These are phyloP conservation scores for Hypsizygus marmoreus DNA, from an alignment of 768 basidiomycete genomes.

Conservation along the genomic window DNA sequence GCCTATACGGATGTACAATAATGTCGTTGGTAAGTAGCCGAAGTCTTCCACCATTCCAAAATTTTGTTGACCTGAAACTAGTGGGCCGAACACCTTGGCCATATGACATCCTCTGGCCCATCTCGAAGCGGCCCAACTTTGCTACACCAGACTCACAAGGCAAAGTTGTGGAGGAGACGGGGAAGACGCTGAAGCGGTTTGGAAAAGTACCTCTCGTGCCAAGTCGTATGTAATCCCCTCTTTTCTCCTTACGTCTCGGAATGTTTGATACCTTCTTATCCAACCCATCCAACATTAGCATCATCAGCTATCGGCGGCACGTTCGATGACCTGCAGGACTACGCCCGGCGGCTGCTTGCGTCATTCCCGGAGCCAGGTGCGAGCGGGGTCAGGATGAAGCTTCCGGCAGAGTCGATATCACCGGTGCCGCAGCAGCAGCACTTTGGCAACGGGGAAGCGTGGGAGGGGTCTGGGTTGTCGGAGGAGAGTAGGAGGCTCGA, in stretches of 20 bases:
- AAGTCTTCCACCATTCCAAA: neutral
- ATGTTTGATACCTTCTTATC: conserved; percentile 8
- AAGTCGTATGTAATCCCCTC: conserved; percentile 20
- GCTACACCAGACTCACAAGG: conserved; percentile 35
- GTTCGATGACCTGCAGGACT: conserved; percentile 50
- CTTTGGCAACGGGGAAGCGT: conserved; percentile 23
- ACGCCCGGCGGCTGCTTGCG: conserved; percentile 53
- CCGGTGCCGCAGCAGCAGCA: conserved; percentile 26
- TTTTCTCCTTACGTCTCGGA: neutral
- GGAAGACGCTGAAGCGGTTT: conserved; percentile 14
- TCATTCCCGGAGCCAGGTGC: conserved; percentile 39
- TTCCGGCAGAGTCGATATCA: conserved; percentile 25
- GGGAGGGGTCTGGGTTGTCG: conserved; percentile 21
- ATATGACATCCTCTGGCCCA: conserved; percentile 87
- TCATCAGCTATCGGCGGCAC: conserved; percentile 27
- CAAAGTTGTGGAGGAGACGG: conserved; percentile 38
- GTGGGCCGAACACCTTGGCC: conserved; percentile 58
- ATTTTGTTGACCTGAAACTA: too few species aligned
- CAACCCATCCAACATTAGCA: conserved; percentile 8
- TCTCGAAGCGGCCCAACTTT: conserved; percentile 42
- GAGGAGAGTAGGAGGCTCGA: conserved; percentile 34
- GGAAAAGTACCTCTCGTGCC: conserved; percentile 20
- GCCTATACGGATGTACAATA: conserved; percentile 88
- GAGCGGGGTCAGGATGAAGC: conserved; percentile 26
- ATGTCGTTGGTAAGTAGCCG: conserved; percentile 69